Evolutionary conservation across 2,329 filamentous ascomycete species (phyloP).

Genomic region (Epichloe glyceriae): DNA sequence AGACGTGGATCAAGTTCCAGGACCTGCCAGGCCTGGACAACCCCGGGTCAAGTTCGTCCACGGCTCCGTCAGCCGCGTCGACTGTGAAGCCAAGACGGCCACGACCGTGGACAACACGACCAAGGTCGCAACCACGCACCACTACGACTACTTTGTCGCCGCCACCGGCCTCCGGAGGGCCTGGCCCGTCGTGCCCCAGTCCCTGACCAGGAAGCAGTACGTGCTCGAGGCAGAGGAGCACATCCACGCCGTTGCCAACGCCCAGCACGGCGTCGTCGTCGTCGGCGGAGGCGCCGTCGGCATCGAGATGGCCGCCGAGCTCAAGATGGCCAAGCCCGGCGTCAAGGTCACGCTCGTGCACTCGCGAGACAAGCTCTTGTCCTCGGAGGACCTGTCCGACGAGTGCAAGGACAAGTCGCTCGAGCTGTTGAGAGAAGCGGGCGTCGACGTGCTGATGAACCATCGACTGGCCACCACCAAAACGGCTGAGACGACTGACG

Average conservation of each 20-base stretch:
- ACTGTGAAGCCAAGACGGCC: constrained; percentile 46
- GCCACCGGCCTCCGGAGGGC: constrained; percentile 56
- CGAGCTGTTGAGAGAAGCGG: constrained; percentile 44
- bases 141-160: constrained; percentile 66
- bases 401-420: constrained; percentile 52
- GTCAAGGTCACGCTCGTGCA: constrained; percentile 62
- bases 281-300: constrained; percentile 71
- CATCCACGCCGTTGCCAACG: constrained; percentile 38
- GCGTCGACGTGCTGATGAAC: constrained; percentile 51
- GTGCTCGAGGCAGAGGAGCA: constrained; percentile 48
- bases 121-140: constrained; percentile 26
- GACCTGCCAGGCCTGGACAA: constrained; percentile 53
- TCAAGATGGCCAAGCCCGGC: constrained; percentile 53
- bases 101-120: constrained; percentile 37
- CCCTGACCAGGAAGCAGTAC: constrained; percentile 47
- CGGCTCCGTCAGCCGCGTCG: constrained; percentile 48
- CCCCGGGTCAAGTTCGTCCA: constrained; percentile 52
- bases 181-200: constrained; percentile 62
- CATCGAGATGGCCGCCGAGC: constrained; percentile 69
- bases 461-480: constrained; percentile 41
- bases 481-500: constrained; percentile 32
- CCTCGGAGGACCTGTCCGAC: constrained; percentile 57
- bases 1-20: constrained; percentile 57
- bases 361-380: constrained; percentile 56
- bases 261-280: constrained; percentile 48